Conservation (phyloP, 2,329 filamentous ascomycete species). For the Fusarium albosuccineum region DNA sequence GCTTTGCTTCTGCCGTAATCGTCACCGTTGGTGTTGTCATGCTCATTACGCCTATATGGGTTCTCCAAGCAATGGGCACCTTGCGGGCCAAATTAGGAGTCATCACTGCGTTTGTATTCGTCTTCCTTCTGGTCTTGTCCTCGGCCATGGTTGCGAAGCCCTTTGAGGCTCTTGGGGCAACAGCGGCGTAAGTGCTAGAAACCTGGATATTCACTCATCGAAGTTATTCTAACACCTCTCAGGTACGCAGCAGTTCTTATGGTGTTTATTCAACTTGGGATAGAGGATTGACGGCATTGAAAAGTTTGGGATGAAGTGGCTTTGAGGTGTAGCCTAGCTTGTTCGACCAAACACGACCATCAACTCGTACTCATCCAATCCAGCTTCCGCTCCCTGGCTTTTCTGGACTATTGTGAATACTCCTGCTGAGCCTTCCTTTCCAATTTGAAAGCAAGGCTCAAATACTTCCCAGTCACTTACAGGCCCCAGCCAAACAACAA, state of each 20-base stretch:
- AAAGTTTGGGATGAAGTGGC: background rate
- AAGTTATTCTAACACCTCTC: background rate
- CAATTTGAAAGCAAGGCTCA: conserved; percentile 31
- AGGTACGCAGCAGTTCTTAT: conserved; percentile 30
- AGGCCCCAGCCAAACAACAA: conserved; percentile 45
- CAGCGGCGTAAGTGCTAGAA: conserved; percentile 32
- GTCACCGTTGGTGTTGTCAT: conserved; percentile 44
- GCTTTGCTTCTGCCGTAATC: conserved; percentile 42
- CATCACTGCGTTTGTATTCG: conserved; percentile 49
- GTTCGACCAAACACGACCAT: conserved; percentile 33
- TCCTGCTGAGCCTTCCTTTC: background rate
- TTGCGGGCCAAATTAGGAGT: conserved; percentile 44
- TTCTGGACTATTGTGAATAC: conserved; percentile 26
- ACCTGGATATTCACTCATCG: background rate
- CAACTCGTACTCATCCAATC: conserved; percentile 40
- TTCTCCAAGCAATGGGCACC: conserved; percentile 39
- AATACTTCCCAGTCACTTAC: conserved; percentile 45
- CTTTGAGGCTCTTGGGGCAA: conserved; percentile 35
- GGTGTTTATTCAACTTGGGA: conserved; percentile 19
- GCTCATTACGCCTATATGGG: conserved; percentile 52
- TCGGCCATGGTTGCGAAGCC: conserved; percentile 32
- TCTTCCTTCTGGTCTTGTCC: conserved; percentile 27
- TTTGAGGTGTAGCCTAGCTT: background rate
- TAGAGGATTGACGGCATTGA: background rate
- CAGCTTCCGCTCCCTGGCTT: conserved; percentile 28